Conservation (phyloP, 1,284 basidiomycete species). For the Ceratobasidium sp. region DNA sequence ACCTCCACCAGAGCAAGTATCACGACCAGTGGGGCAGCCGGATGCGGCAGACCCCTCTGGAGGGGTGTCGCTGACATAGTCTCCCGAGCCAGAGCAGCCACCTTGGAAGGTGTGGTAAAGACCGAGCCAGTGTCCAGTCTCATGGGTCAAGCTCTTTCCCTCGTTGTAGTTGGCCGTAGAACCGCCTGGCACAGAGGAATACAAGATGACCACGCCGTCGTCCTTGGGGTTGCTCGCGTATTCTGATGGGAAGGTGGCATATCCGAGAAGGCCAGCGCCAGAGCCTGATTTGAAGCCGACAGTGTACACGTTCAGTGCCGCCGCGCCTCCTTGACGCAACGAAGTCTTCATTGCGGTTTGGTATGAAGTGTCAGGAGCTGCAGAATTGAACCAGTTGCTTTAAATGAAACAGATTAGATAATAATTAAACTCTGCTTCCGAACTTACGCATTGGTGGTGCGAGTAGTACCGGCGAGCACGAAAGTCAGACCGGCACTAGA, state of each 20-base stretch:
- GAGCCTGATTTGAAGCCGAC: constrained; percentile 39
- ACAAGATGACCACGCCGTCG: constrained; percentile 44
- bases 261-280: constrained; percentile 39
- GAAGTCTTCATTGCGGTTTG: constrained; percentile 59
- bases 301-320: constrained; percentile 32
- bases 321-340: constrained; percentile 31
- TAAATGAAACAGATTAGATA: too few relatives aligned
- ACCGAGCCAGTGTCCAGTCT: constrained; percentile 50
- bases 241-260: constrained; percentile 37
- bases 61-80: constrained; percentile 58
- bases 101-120: constrained; percentile 67
- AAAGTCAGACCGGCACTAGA: constrained; percentile 45
- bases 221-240: constrained; percentile 41
- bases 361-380: constrained; percentile 50
- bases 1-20: constrained; percentile 41
- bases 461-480: constrained; percentile 46
- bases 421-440: too few relatives aligned
- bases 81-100: constrained; percentile 59
- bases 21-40: constrained; percentile 42
- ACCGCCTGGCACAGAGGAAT: constrained; percentile 46
- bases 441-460: constrained; percentile 48
- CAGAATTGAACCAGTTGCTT: constrained; percentile 28
- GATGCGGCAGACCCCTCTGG: constrained; percentile 38
- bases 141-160: constrained; percentile 43
- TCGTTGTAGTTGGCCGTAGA: constrained; percentile 45